Evolutionary conservation across 768 basidiomycete genomes (phyloP).

Genomic region (Lactarius indigo): DNA sequence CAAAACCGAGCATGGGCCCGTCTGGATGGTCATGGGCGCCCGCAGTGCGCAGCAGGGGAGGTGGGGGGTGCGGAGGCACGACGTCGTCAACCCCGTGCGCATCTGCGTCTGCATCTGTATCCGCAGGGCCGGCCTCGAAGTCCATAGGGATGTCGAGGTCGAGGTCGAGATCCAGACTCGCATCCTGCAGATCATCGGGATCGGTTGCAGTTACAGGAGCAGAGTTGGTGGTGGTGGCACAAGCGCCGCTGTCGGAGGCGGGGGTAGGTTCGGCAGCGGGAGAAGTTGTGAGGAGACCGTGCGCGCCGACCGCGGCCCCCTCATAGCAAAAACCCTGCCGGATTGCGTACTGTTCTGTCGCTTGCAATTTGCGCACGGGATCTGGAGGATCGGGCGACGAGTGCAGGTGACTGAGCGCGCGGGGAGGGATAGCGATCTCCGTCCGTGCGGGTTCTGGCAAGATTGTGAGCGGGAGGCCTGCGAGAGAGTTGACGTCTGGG

Average conservation of each 20-base stretch:
- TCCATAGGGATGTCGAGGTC: constrained; percentile 7
- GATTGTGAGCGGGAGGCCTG: constrained; percentile 4
- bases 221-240: neutral
- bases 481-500: neutral
- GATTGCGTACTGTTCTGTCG: neutral
- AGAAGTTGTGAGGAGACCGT: constrained; percentile 17
- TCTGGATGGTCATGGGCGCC: constrained; percentile 4
- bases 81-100: neutral
- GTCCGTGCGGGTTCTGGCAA: neutral
- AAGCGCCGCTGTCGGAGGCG: neutral
- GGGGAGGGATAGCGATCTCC: constrained; percentile 5
- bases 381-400: neutral
- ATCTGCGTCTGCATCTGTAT: too few relatives aligned
- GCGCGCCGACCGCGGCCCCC: constrained; percentile 14
- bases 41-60: neutral
- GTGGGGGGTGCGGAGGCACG: constrained; percentile 1
- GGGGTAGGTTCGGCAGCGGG: neutral
- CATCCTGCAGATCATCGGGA: neutral
- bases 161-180: neutral
- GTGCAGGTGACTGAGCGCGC: constrained; percentile 11
- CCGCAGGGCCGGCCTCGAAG: neutral
- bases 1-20: constrained; percentile 15
- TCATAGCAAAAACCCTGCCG: constrained; percentile 17
- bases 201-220: too few relatives aligned
- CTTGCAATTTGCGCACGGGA: neutral